phyloP scores from a whole-genome alignment of 1,139 yeast species.

The Taphrina wiesneri region DNA sequence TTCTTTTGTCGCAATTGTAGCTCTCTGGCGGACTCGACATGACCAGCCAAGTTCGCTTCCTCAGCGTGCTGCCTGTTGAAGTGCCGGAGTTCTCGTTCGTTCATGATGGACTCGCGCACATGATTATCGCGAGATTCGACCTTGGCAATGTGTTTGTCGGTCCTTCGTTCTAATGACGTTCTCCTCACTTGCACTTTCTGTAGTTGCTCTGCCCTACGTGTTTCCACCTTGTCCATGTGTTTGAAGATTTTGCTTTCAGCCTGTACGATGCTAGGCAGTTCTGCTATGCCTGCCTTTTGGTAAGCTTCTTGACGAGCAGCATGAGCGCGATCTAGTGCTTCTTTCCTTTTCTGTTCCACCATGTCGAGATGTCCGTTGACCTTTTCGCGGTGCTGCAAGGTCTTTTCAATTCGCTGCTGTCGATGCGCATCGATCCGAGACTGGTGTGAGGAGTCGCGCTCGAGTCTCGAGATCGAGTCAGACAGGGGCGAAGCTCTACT shows the following conservation, averaged over 20 bases:
- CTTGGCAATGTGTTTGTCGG: neutral
- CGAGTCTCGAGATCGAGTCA: neutral
- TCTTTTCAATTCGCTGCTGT: neutral
- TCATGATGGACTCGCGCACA: neutral
- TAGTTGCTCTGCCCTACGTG: neutral
- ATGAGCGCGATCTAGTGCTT: conserved; percentile 3
- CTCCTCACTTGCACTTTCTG: neutral
- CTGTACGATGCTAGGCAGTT: neutral
- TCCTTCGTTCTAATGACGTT: neutral
- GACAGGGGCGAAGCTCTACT: neutral
- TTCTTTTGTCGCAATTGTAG: neutral
- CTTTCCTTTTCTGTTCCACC: neutral
- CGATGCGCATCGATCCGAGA: conserved; percentile 4
- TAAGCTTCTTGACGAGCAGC: neutral
- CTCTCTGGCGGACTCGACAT: conserved; percentile 4
- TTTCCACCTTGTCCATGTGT: neutral
- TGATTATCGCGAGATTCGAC: neutral
- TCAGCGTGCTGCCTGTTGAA: neutral
- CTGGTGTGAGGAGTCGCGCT: neutral
- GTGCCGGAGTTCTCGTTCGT: conserved; percentile 4
- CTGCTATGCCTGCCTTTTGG: neutral
- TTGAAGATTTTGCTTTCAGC: neutral
- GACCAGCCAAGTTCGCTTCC: neutral
- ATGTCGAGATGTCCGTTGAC: neutral
- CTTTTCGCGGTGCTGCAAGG: conserved; percentile 4